Percentiles rank a stretch among this genome's conserved stretches.
These are phyloP conservation scores for Suhomyces yuchorum DNA, from an alignment of 1,139 yeast genomes.

Conservation along the genomic window DNA sequence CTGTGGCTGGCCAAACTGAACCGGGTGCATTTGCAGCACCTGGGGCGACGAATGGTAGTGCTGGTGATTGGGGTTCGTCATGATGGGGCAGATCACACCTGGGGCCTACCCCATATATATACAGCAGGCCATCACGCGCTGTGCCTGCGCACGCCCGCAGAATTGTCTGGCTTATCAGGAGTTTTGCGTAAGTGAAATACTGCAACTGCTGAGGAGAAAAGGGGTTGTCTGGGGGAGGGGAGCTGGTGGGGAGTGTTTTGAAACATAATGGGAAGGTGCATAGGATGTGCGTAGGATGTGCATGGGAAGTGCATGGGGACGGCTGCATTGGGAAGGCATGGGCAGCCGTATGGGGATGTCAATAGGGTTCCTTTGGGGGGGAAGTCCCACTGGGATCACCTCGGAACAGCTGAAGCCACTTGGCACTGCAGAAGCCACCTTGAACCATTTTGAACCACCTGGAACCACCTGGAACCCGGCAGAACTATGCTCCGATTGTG, in stretches of 20 bases:
- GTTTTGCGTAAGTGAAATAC: slow-evolving; percentile 5
- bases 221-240: slow-evolving; percentile 6
- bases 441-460: no score
- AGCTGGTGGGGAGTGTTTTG: slow-evolving; percentile 1
- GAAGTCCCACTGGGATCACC: background rate
- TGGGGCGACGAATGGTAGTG: slow-evolving; percentile 1
- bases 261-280: background rate
- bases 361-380: background rate
- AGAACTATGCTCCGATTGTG: no score
- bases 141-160: slow-evolving; percentile 2
- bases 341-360: background rate
- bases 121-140: background rate
- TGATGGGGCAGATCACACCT: background rate
- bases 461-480: no score
- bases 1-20: background rate
- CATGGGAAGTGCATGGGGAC: background rate
- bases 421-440: no score
- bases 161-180: slow-evolving; percentile 4
- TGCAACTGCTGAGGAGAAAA: slow-evolving; percentile 8
- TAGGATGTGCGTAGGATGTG: background rate
- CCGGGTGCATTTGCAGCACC: slow-evolving; percentile 7
- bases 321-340: background rate
- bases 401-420: no score
- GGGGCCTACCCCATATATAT: slow-evolving; percentile 1
- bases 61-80: slow-evolving; percentile 5